Evolutionary conservation across 306 rosid species (phyloP).

Genomic region (Sphenostylis stenocarpa): DNA sequence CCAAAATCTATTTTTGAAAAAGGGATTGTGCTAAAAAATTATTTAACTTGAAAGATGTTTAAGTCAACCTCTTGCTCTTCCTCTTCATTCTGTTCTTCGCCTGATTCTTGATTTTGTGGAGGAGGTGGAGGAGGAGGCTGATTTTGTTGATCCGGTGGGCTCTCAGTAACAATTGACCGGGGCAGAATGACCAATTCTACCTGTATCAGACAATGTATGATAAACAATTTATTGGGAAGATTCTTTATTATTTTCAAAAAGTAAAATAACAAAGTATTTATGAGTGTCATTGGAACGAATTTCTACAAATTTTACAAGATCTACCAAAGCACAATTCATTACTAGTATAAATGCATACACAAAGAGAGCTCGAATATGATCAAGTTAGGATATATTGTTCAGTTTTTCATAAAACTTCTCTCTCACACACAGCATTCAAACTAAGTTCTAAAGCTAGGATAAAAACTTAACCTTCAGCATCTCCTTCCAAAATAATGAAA

Average conservation of each 20-base stretch:
- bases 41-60: slow-evolving; percentile 27
- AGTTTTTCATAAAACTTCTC: neutral
- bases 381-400: neutral
- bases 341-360: slow-evolving; percentile 17
- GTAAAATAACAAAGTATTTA: neutral
- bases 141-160: slow-evolving; percentile 90
- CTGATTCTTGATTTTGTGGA: slow-evolving; percentile 93
- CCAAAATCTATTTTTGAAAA: neutral
- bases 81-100: slow-evolving; percentile 80
- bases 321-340: neutral
- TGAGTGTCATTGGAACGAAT: neutral
- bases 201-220: slow-evolving; percentile 48
- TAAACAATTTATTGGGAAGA: neutral
- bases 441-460: neutral
- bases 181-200: slow-evolving; percentile 96
- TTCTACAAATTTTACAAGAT: slow-evolving; percentile 4
- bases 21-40: neutral
- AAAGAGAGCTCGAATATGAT: slow-evolving; percentile 9
- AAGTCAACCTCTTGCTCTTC: slow-evolving; percentile 75
- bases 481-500: neutral
- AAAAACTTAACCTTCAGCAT: neutral
- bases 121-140: slow-evolving; percentile 98
- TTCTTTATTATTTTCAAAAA: slow-evolving; percentile 23
- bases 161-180: slow-evolving; percentile 72
- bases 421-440: neutral